These are phyloP conservation scores for Fragosphaeria purpurea DNA, from an alignment of 2,329 filamentous ascomycete genomes.

Conservation along the genomic window DNA sequence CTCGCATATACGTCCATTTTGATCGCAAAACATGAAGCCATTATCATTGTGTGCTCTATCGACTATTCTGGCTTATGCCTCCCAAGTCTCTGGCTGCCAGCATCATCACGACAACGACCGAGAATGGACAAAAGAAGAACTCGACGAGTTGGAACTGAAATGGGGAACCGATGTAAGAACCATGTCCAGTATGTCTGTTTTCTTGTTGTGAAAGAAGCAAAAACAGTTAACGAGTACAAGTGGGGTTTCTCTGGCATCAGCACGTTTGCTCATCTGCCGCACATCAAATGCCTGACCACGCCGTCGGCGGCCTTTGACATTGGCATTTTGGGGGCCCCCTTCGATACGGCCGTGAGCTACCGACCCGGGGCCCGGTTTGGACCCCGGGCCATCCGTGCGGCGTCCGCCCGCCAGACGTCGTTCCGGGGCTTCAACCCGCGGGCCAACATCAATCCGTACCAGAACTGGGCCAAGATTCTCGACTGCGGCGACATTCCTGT, in stretches of 20 bases:
- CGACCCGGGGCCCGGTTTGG: slow-evolving; percentile 73
- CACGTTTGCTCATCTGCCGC: slow-evolving; percentile 60
- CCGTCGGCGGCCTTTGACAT: slow-evolving; percentile 57
- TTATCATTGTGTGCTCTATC: too few species aligned
- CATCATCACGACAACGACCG: slow-evolving; percentile 23
- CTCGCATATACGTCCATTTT: too few species aligned
- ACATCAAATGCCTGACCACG: slow-evolving; percentile 57
- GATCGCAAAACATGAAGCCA: too few species aligned
- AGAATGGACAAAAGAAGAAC: slow-evolving; percentile 38
- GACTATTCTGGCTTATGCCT: background rate
- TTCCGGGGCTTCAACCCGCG: slow-evolving; percentile 75
- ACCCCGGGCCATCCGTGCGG: slow-evolving; percentile 73
- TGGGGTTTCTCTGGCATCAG: slow-evolving; percentile 64
- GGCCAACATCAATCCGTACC: slow-evolving; percentile 73
- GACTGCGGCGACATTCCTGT: slow-evolving; percentile 88
- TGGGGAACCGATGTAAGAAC: slow-evolving; percentile 44
- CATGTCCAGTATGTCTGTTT: too few species aligned
- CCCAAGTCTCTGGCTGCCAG: slow-evolving; percentile 1
- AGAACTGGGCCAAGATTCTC: slow-evolving; percentile 63
- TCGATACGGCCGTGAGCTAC: slow-evolving; percentile 63
- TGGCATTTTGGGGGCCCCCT: slow-evolving; percentile 59
- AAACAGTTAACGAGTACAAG: slow-evolving; percentile 16
- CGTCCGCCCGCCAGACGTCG: slow-evolving; percentile 67
- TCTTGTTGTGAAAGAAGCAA: too few species aligned
- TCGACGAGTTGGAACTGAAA: slow-evolving; percentile 44